These are phyloP conservation scores for Nakazawaea populi DNA, from an alignment of 805 yeast genomes.

Conservation along the genomic window DNA sequence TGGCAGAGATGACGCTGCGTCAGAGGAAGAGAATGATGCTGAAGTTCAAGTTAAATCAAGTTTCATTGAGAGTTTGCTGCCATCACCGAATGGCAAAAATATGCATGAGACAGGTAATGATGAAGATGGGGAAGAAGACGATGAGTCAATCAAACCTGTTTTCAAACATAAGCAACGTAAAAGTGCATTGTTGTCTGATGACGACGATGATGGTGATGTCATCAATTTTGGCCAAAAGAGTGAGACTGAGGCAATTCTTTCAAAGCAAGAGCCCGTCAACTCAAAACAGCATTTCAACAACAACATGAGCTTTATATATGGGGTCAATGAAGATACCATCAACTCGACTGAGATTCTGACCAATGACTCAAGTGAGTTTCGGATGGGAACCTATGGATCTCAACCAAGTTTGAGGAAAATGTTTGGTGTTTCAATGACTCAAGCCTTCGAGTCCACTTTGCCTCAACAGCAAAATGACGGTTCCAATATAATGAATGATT, in stretches of 20 bases:
- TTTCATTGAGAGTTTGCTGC: slow-evolving; percentile 5
- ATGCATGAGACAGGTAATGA: slow-evolving; percentile 7
- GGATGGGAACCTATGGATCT: slow-evolving; percentile 11
- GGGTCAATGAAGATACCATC: slow-evolving; percentile 7
- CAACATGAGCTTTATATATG: slow-evolving; percentile 4
- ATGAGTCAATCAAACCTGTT: slow-evolving; percentile 4
- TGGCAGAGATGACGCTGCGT: slow-evolving; percentile 18
- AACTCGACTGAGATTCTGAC: slow-evolving; percentile 15
- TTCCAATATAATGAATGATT: slow-evolving; percentile 5
- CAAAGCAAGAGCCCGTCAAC: slow-evolving; percentile 11
- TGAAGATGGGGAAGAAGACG: slow-evolving; percentile 20
- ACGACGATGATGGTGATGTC: slow-evolving; percentile 14
- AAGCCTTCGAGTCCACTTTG: slow-evolving; percentile 7
- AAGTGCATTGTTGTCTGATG: slow-evolving; percentile 7
- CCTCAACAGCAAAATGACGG: neutral
- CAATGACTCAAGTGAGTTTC: slow-evolving; percentile 13
- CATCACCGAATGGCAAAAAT: neutral
- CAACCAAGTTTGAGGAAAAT: slow-evolving; percentile 10
- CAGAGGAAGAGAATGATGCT: slow-evolving; percentile 17
- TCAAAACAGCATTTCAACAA: neutral
- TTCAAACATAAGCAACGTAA: slow-evolving; percentile 3
- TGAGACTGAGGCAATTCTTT: neutral
- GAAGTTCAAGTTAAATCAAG: slow-evolving; percentile 15
- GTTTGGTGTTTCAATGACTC: slow-evolving; percentile 6
- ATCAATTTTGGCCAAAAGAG: neutral